Percentiles rank a stretch among this genome's conserved stretches.
These are phyloP conservation scores for Kwoniella bestiolae DNA, from an alignment of 768 basidiomycete genomes.

Conservation along the genomic window DNA sequence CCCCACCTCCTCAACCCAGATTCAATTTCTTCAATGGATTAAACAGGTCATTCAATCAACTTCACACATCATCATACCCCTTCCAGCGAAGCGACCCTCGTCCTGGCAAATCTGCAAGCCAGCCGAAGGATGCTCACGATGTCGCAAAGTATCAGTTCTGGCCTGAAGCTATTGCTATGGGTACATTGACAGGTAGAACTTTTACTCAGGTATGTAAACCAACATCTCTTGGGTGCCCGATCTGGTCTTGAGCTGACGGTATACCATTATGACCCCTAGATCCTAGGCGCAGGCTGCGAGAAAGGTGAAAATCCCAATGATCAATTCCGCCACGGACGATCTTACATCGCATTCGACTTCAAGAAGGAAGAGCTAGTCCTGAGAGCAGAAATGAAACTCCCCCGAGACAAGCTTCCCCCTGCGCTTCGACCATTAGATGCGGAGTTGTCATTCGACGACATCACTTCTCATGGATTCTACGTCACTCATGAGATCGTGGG, in stretches of 20 bases:
- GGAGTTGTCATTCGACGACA: conserved; percentile 50
- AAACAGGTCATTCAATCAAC: neutral
- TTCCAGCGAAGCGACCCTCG: neutral
- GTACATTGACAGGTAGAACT: conserved; percentile 32
- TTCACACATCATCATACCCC: neutral
- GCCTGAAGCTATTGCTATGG: conserved; percentile 45
- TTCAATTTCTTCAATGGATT: neutral
- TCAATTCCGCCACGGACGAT: conserved; percentile 13
- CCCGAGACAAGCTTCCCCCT: conserved; percentile 25
- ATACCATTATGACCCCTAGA: conserved; percentile 12
- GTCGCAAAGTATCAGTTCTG: conserved; percentile 36
- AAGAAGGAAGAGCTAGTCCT: conserved; percentile 36
- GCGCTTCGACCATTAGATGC: conserved; percentile 47
- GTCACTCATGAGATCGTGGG: conserved; percentile 5
- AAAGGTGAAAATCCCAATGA: conserved; percentile 14
- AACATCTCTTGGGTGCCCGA: too few species aligned
- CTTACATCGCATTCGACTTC: conserved; percentile 49
- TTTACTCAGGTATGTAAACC: conserved; percentile 37
- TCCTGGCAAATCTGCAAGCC: conserved; percentile 15
- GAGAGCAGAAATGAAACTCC: conserved; percentile 28
- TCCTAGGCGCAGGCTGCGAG: conserved; percentile 31
- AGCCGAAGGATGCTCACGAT: neutral
- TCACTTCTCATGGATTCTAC: conserved; percentile 45
- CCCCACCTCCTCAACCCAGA: neutral
- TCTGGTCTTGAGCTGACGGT: neutral